Percentiles rank a stretch among this genome's conserved stretches.
Evolutionary conservation across 75 land plant genomes (phyloP).

Genomic region (Azolla pinnata): DNA sequence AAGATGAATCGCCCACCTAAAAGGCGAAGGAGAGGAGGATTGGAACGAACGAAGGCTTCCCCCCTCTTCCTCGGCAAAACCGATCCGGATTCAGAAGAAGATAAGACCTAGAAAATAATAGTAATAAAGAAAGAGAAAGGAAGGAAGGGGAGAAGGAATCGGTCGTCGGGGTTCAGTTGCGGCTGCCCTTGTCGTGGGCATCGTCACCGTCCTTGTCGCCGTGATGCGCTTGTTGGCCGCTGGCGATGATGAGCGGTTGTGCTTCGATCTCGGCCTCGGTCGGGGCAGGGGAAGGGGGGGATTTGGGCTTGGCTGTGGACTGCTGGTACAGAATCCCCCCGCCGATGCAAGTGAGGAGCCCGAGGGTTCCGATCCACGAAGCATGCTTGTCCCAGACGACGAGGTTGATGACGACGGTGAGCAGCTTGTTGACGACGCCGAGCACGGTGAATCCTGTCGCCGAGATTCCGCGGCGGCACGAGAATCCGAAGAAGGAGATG

Average conservation of each 20-base stretch:
- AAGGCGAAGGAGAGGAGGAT: too few species aligned
- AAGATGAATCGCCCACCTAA: too few species aligned
- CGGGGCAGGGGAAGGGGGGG: slow-evolving; percentile 9
- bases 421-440: slow-evolving; percentile 86
- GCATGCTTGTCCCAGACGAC: slow-evolving; percentile 91
- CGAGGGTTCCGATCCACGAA: slow-evolving; percentile 62
- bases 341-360: slow-evolving; percentile 72
- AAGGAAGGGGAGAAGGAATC: too few species aligned
- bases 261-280: slow-evolving; percentile 35
- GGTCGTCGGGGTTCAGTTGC: too few species aligned
- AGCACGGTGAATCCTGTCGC: slow-evolving; percentile 94
- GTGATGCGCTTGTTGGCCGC: too few species aligned
- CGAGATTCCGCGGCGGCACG: slow-evolving; percentile 76
- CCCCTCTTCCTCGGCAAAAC: too few species aligned
- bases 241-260: slow-evolving; percentile 40
- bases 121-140: too few species aligned
- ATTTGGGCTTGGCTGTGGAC: slow-evolving; percentile 40
- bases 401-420: slow-evolving; percentile 85
- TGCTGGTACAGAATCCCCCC: slow-evolving; percentile 91
- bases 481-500: slow-evolving; percentile 92
- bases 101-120: too few species aligned
- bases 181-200: too few species aligned
- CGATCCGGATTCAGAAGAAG: too few species aligned
- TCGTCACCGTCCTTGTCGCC: too few species aligned
- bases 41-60: too few species aligned